phyloP scores from a whole-genome alignment of 2,329 filamentous ascomycete species.

The Neoscytalidium dimidiatum region DNA sequence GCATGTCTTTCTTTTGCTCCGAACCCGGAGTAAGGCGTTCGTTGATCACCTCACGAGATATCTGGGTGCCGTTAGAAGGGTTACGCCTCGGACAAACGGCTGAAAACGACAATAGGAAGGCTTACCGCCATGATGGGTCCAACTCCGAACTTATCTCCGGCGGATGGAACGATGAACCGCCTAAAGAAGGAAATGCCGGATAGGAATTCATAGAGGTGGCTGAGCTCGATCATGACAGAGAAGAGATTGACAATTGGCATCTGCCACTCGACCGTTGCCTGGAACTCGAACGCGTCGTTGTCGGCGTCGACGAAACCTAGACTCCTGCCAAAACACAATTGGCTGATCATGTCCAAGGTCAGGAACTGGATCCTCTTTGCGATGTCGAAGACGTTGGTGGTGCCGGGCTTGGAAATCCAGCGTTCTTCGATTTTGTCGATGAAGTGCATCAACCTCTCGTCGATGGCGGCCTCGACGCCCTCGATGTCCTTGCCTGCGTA shows the following conservation, averaged over 20 bases:
- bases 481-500: slow-evolving; percentile 44
- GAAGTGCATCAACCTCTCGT: slow-evolving; percentile 27
- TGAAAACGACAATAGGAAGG: not conserved
- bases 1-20: slow-evolving; percentile 52
- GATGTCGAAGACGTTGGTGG: slow-evolving; percentile 36
- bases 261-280: slow-evolving; percentile 31
- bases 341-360: slow-evolving; percentile 45
- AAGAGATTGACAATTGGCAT: slow-evolving; percentile 14
- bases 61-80: not conserved
- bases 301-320: slow-evolving; percentile 54
- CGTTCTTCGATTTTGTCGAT: slow-evolving; percentile 7
- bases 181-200: slow-evolving; percentile 3
- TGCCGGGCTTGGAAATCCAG: slow-evolving; percentile 31
- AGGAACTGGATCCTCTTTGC: slow-evolving; percentile 40
- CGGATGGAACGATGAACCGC: slow-evolving; percentile 5
- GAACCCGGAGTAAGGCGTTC: slow-evolving; percentile 51
- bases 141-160: slow-evolving; percentile 20
- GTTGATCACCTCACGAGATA: slow-evolving; percentile 45
- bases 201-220: not conserved
- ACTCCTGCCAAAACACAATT: slow-evolving; percentile 43
- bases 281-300: slow-evolving; percentile 49
- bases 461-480: slow-evolving; percentile 39
- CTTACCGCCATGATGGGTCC: slow-evolving; percentile 24
- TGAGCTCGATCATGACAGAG: slow-evolving; percentile 9
- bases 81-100: not conserved